Percentiles rank a stretch among this genome's conserved stretches.
phyloP scores from a whole-genome alignment of 2,329 filamentous ascomycete species.

The Spiromastix sp. region DNA sequence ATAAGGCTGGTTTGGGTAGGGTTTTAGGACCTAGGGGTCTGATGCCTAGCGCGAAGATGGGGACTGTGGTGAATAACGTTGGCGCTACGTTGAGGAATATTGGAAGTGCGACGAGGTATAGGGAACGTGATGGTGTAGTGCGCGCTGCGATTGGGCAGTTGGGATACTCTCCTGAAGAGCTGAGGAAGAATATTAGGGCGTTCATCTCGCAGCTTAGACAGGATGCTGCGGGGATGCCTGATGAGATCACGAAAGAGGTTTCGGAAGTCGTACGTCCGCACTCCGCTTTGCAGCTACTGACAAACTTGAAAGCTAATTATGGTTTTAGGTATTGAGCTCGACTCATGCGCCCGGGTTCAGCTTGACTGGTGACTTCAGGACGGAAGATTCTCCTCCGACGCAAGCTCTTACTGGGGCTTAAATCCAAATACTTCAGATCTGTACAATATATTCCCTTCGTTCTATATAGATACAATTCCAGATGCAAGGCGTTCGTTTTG shows the following conservation, averaged over 20 bases:
- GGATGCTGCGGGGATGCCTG: constrained; percentile 57
- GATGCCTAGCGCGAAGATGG: constrained; percentile 83
- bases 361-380: constrained; percentile 67
- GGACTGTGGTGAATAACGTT: constrained; percentile 79
- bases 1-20: constrained; percentile 68
- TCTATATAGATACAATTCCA: constrained; percentile 14
- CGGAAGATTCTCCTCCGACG: constrained; percentile 47
- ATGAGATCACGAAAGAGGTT: constrained; percentile 60
- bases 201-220: constrained; percentile 68
- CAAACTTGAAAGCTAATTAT: constrained; percentile 48
- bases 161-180: constrained; percentile 74
- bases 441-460: constrained; percentile 32
- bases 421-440: constrained; percentile 34
- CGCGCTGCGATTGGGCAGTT: constrained; percentile 86
- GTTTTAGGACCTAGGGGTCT: constrained; percentile 80
- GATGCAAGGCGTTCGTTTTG: constrained; percentile 33
- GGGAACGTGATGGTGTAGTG: constrained; percentile 74
- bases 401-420: constrained; percentile 35
- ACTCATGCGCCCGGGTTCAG: constrained; percentile 80
- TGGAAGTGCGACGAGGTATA: constrained; percentile 75
- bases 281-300: constrained; percentile 15
- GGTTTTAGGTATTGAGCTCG: constrained; percentile 65
- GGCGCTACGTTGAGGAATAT: constrained; percentile 66
- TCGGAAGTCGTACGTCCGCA: constrained; percentile 50
- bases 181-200: constrained; percentile 72